These are phyloP conservation scores for Cryomyces minteri DNA, from an alignment of 495 filamentous ascomycete genomes.

Conservation along the genomic window DNA sequence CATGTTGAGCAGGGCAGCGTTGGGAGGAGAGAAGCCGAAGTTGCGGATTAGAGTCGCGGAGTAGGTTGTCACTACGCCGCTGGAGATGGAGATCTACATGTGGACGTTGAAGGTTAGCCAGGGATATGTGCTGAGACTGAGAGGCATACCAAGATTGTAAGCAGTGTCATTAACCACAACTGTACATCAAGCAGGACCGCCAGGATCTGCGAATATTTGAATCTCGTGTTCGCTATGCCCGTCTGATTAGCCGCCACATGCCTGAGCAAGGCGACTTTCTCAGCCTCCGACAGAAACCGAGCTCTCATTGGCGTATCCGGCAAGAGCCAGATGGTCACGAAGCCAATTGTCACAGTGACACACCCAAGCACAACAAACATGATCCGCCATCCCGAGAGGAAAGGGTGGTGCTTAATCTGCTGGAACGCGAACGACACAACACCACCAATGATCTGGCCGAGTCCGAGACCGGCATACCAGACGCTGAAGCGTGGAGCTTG, in stretches of 20 bases:
- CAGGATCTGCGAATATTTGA: conserved; percentile 6
- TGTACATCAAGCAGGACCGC: conserved; percentile 33
- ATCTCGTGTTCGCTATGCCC: conserved; percentile 8
- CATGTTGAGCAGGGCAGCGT: conserved; percentile 7
- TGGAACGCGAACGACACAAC: conserved; percentile 40
- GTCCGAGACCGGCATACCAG: conserved; percentile 47
- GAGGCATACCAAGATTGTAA: background rate
- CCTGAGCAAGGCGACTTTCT: conserved; percentile 12
- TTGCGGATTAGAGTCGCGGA: conserved; percentile 7
- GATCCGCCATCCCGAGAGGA: conserved; percentile 37
- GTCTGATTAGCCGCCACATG: conserved; percentile 10
- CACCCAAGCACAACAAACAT: conserved; percentile 45
- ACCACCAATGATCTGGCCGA: conserved; percentile 38
- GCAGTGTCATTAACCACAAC: conserved; percentile 10
- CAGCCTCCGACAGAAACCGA: conserved; percentile 15
- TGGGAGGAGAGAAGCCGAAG: conserved; percentile 4
- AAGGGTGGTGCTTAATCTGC: conserved; percentile 19
- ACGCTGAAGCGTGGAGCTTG: conserved; percentile 40
- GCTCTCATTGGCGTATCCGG: conserved; percentile 19
- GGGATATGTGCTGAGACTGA: background rate
- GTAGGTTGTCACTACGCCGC: conserved; percentile 7
- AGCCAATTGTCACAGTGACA: conserved; percentile 32
- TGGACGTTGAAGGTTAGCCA: too few relatives aligned
- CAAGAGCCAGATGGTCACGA: conserved; percentile 18
- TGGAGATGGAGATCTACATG: background rate